Percentiles rank a stretch among this genome's conserved stretches.
These are phyloP conservation scores for Phalaenopsis hybrid DNA, from an alignment of 116 monocot species.

Conservation along the genomic window DNA sequence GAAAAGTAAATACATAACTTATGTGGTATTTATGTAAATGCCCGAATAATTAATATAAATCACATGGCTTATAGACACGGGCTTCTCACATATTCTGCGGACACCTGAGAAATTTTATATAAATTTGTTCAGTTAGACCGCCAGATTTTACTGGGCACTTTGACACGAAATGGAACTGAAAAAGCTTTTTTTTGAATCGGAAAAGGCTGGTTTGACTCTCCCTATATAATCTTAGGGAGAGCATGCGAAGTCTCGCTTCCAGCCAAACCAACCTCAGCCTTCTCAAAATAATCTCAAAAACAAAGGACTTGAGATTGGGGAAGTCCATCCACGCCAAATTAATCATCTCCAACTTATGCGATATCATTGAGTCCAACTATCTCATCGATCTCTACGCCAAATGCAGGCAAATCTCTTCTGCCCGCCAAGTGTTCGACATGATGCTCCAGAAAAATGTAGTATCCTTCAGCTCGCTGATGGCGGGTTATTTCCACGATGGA, in stretches of 20 bases:
- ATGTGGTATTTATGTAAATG: too few relatives aligned
- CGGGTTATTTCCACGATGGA: slow-evolving; percentile 41
- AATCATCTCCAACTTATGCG: slow-evolving; percentile 12
- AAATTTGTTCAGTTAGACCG: too few relatives aligned
- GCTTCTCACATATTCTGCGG: too few relatives aligned
- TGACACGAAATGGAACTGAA: too few relatives aligned
- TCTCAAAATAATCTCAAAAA: slow-evolving; percentile 21
- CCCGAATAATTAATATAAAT: too few relatives aligned
- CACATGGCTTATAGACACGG: too few relatives aligned
- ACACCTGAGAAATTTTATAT: too few relatives aligned
- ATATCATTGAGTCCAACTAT: slow-evolving; percentile 27
- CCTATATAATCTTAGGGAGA: neutral
- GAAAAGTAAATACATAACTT: too few relatives aligned
- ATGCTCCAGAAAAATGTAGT: slow-evolving; percentile 41
- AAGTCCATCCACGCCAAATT: slow-evolving; percentile 36
- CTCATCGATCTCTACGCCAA: slow-evolving; percentile 41
- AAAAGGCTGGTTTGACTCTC: neutral
- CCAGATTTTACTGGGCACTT: too few relatives aligned
- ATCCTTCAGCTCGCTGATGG: slow-evolving; percentile 38
- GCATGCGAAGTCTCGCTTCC: neutral
- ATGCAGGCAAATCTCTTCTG: slow-evolving; percentile 14
- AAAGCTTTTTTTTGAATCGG: neutral
- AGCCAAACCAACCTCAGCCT: slow-evolving; percentile 8
- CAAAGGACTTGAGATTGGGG: slow-evolving; percentile 27
- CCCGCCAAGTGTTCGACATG: slow-evolving; percentile 31